Conservation (phyloP, 805 yeast genomes). For the Pichia thaimueangensis region DNA sequence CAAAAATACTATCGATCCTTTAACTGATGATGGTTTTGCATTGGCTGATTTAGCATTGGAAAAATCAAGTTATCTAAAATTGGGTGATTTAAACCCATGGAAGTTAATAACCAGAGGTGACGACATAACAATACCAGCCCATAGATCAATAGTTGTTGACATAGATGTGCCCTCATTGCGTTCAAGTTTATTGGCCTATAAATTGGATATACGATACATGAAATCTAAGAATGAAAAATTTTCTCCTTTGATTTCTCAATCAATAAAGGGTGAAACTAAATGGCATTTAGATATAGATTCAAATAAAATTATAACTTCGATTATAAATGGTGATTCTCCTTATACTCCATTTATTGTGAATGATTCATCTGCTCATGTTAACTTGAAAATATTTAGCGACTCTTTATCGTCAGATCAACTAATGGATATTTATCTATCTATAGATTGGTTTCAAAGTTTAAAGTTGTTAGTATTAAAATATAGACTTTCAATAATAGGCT, state of each 20-base stretch:
- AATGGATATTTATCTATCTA: conserved; percentile 35
- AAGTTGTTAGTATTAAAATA: conserved; percentile 69
- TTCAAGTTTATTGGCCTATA: conserved; percentile 56
- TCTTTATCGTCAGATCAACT: conserved; percentile 29
- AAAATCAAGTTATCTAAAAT: conserved; percentile 19
- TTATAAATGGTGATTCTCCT: conserved; percentile 63
- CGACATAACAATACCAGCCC: conserved; percentile 35
- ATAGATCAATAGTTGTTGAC: conserved; percentile 39
- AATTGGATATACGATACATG: conserved; percentile 26
- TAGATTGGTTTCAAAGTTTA: conserved; percentile 56
- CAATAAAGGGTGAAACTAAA: conserved; percentile 63
- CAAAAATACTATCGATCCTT: conserved; percentile 11
- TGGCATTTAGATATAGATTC: conserved; percentile 58
- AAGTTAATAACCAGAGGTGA: conserved; percentile 35
- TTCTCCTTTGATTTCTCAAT: conserved; percentile 64
- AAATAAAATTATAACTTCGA: conserved; percentile 33
- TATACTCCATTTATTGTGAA: conserved; percentile 28
- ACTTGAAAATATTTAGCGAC: conserved; percentile 45
- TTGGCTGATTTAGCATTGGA: conserved; percentile 32
- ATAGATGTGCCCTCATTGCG: conserved; percentile 50
- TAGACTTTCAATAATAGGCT: conserved; percentile 64
- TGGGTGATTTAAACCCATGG: conserved; percentile 32
- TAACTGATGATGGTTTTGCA: conserved; percentile 26
- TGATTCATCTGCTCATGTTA: conserved; percentile 24
- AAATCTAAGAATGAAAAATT: conserved; percentile 32